phyloP scores from a whole-genome alignment of 2,329 filamentous ascomycete species.

The Diaporthe nobilis region DNA sequence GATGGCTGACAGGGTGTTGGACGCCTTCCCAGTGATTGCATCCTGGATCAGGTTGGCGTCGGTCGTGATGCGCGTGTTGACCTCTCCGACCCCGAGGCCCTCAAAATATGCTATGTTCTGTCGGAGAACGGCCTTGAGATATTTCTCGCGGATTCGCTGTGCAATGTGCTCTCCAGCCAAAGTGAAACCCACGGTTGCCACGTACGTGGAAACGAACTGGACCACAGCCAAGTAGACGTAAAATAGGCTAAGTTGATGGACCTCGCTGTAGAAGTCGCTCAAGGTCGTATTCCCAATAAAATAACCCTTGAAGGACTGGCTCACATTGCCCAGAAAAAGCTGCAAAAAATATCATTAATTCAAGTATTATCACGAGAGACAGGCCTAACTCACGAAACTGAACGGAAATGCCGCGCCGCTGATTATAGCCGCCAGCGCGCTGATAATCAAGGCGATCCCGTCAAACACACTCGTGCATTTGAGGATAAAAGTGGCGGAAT shows the following conservation, averaged over 20 bases:
- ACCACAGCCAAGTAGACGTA: conserved; percentile 88
- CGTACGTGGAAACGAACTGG: conserved; percentile 83
- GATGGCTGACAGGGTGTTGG: conserved; percentile 80
- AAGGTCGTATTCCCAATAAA: conserved; percentile 65
- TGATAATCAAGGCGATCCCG: not conserved
- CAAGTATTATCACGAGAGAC: not conserved
- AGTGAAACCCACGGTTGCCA: conserved; percentile 90
- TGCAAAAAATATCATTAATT: not conserved
- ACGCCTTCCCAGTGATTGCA: conserved; percentile 91
- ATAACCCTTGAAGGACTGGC: conserved; percentile 72
- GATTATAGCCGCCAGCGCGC: not conserved
- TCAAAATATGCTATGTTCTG: conserved; percentile 96
- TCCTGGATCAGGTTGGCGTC: conserved; percentile 96
- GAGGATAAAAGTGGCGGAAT: not conserved
- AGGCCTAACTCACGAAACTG: not conserved
- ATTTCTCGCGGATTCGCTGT: conserved; percentile 83
- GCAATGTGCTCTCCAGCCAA: conserved; percentile 86
- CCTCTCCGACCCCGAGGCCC: conserved; percentile 90
- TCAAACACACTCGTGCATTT: not conserved
- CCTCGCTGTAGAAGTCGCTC: conserved; percentile 69
- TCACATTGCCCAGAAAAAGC: not conserved
- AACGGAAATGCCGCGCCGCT: not conserved
- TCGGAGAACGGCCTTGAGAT: conserved; percentile 85
- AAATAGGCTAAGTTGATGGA: conserved; percentile 80
- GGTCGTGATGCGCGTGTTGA: conserved; percentile 93